Base-by-base conservation (phyloP, 345 rosid genomes). In the Ricinus communis region DNA sequence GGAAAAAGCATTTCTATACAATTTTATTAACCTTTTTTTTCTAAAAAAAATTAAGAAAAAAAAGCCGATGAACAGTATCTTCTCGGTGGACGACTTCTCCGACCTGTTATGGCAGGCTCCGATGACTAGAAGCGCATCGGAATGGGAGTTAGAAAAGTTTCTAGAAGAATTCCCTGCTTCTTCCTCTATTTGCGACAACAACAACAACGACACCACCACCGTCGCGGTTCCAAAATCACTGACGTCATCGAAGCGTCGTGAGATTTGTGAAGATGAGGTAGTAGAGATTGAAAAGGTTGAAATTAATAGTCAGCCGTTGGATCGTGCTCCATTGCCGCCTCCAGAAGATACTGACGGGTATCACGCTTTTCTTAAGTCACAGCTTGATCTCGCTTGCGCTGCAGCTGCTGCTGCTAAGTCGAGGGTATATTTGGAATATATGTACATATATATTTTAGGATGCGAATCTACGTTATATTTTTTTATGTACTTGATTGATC, bases 361-460 rank as follows among this genome's bases (percentile, higher is more conserved):
- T 79, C 87, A 65, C 31, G 90, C 82, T 63, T 45, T 80, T 73
- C 90, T 94, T 74, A 87, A 86, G 83, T 84, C 52, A 63, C 85
- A 84, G 77, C 96, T 88, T 64, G 83, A 90, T 49, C 81, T 80
- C 7, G 93, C 93, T 55, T 88, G 97, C 76, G 93, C 96, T 65
- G 97, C 91, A 60, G 91, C 79, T 46, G 99, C 91, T 65, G 91
- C 79, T 46, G 99, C 97, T 62, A 76, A 82, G 82, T 77, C 86
- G 38, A 70, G 82, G 77, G 98, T 92, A 80, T 69, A 7, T 62
- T 60, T 55, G 67, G 14, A 49, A 62, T 63, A 59, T 65, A 4
- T 54, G 24, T n/a, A n/a, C n/a, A n/a, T n/a, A n/a, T n/a, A 36
- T 60, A 19, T 36, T 19, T 22, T 18, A 13, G 14, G 9, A n/a